Evolutionary conservation across 1,139 yeast genomes (phyloP).

Genomic region (Kodamaea arcana): DNA sequence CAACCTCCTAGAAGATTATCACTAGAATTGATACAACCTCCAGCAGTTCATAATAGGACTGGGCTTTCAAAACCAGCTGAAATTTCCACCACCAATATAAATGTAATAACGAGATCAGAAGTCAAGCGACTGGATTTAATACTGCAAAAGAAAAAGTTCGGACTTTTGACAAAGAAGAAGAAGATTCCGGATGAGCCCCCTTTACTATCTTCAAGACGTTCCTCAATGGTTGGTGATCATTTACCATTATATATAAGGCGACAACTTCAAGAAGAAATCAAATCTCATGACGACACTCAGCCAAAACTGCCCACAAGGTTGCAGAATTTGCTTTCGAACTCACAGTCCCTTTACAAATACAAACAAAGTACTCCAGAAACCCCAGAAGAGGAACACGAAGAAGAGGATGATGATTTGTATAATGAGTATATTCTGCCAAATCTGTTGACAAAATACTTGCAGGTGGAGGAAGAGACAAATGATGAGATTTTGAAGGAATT

Average conservation of each 20-base stretch:
- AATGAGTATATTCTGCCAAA: conserved; percentile 43
- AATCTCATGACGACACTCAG: conserved; percentile 2
- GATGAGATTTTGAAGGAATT: conserved; percentile 16
- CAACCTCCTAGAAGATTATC: not conserved
- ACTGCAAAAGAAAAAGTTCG: conserved; percentile 29
- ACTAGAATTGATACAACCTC: not conserved
- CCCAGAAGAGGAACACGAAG: conserved; percentile 6
- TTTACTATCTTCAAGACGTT: not conserved
- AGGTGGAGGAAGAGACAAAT: conserved; percentile 17
- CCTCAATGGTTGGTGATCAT: conserved; percentile 1
- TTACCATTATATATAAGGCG: not conserved
- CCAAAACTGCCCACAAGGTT: conserved; percentile 20
- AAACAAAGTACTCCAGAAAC: conserved; percentile 14
- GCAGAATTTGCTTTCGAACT: conserved; percentile 34
- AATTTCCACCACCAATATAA: not conserved
- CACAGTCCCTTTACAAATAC: conserved; percentile 30
- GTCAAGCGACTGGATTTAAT: not conserved
- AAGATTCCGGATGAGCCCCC: conserved; percentile 22
- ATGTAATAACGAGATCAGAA: not conserved
- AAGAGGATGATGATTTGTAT: conserved; percentile 24
- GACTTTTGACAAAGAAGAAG: conserved; percentile 31
- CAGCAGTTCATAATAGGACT: not conserved
- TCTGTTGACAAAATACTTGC: conserved; percentile 32
- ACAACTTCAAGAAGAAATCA: not conserved
- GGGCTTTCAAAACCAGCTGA: not conserved